These are phyloP conservation scores for Phytophthora pluvialis DNA, from an alignment of 352 stramenopile species.

Conservation along the genomic window DNA sequence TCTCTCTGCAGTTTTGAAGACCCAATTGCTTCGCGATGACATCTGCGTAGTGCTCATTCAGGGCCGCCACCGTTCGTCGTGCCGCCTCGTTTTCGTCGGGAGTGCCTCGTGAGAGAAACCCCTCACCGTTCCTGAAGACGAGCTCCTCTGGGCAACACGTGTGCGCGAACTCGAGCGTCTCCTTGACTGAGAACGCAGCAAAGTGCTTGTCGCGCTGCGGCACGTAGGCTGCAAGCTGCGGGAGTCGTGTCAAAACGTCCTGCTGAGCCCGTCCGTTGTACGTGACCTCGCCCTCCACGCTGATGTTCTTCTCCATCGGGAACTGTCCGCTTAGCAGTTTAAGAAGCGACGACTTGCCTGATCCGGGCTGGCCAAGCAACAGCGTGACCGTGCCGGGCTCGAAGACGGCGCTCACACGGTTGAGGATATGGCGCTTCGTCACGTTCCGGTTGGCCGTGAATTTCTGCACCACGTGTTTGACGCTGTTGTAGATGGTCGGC, in stretches of 20 bases:
- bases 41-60: conserved; percentile 37
- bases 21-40: conserved; percentile 33
- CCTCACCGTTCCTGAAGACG: conserved; percentile 64
- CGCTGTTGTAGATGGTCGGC: conserved; percentile 37
- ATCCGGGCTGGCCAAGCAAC: conserved; percentile 39
- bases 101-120: conserved; percentile 41
- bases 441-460: conserved; percentile 10
- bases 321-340: conserved; percentile 45
- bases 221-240: conserved; percentile 33
- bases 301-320: conserved; percentile 34
- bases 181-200: conserved; percentile 31
- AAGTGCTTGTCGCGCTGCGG: conserved; percentile 41
- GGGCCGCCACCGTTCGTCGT: background rate
- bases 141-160: conserved; percentile 22
- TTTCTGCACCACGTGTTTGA: conserved; percentile 27
- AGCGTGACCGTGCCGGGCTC: conserved; percentile 45
- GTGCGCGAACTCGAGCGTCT: conserved; percentile 43
- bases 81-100: conserved; percentile 27
- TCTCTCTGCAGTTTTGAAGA: conserved; percentile 32
- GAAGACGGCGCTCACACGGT: conserved; percentile 40
- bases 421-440: conserved; percentile 33
- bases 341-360: conserved; percentile 46
- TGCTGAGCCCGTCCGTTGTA: conserved; percentile 36
- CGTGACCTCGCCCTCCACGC: conserved; percentile 32
- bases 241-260: conserved; percentile 18